Evolutionary conservation across 2,329 filamentous ascomycete species (phyloP).

Genomic region (Colletotrichum cuscutae): DNA sequence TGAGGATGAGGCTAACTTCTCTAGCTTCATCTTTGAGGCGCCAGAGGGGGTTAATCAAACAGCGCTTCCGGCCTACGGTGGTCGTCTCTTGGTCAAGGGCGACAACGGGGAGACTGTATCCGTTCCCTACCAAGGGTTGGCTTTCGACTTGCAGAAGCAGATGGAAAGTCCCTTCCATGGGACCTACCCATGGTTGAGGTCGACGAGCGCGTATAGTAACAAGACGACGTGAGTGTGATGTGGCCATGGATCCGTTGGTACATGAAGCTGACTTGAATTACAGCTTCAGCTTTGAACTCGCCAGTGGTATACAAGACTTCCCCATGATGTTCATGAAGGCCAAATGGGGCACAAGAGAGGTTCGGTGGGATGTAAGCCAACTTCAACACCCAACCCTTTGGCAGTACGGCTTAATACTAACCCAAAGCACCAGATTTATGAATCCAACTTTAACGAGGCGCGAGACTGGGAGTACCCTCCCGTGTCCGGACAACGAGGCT

Average conservation of each 20-base stretch:
- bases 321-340: constrained; percentile 35
- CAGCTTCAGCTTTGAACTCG: constrained; percentile 31
- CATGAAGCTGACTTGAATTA: not conserved
- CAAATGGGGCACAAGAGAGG: constrained; percentile 37
- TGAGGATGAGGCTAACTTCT: not conserved
- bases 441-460: constrained; percentile 49
- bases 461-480: constrained; percentile 55
- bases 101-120: constrained; percentile 45
- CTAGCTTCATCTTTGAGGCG: constrained; percentile 37
- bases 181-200: constrained; percentile 28
- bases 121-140: constrained; percentile 40
- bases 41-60: constrained; percentile 42
- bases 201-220: constrained; percentile 5
- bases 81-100: constrained; percentile 44
- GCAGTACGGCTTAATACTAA: not conserved
- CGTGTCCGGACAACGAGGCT: constrained; percentile 47
- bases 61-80: constrained; percentile 46
- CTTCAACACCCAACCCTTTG: no score
- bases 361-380: constrained; percentile 38
- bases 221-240: constrained; percentile 25
- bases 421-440: constrained; percentile 45
- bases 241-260: fast-evolving
- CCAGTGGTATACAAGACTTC: constrained; percentile 31
- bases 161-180: constrained; percentile 30
- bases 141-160: constrained; percentile 27